Base-by-base conservation (phyloP, 108 stramenopile genomes). In the Schizochytrium sp. region DNA sequence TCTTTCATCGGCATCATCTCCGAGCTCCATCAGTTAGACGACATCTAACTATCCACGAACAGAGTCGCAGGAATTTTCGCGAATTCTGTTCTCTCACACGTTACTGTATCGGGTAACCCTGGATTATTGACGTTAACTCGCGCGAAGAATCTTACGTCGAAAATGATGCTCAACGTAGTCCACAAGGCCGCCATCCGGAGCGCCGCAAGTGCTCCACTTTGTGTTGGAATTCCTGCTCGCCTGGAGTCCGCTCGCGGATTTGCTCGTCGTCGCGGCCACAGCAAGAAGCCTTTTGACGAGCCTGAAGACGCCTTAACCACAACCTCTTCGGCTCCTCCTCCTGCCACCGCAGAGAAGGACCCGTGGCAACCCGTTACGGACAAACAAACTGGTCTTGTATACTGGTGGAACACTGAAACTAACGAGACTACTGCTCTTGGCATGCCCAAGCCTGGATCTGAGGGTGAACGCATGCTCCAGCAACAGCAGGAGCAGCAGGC, bases 321-420 rank as follows among this genome's bases (percentile, higher is more conserved):
- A 53, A 83, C 47, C 45, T n/a, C 2, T 53, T 10, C 5, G 76
- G 50, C 76, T 13, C 76, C 76, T n/a, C 76, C 76, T 10, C 50
- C 76, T 10, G 47, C 76, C 12, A 5, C 5, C 50, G 50, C 47
- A 53, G 76, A 83, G 76, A n/a, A 5, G 50, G 76, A 55, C 28
- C 76, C 76, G 76, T 83, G 76, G 76, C 47, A 83, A 28, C 15
- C 76, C 50, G 76, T 83, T 38, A 55, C 53, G 5, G 76, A 83
- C 76, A 83, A 83, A 50, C 50, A 7, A 38, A 40, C 50, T 13
- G 76, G 76, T 10, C 28, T 83, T 8, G 76, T 83, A n/a, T 83
- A 83, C 76, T 83, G 53, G 50, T 83, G 76, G 76, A 83, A 83
- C 76, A 83, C 76, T 8, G 76, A 83, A 10, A 83, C 76, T 47